Conservation (phyloP, 495 filamentous ascomycete genomes). For the Podospora australis region DNA sequence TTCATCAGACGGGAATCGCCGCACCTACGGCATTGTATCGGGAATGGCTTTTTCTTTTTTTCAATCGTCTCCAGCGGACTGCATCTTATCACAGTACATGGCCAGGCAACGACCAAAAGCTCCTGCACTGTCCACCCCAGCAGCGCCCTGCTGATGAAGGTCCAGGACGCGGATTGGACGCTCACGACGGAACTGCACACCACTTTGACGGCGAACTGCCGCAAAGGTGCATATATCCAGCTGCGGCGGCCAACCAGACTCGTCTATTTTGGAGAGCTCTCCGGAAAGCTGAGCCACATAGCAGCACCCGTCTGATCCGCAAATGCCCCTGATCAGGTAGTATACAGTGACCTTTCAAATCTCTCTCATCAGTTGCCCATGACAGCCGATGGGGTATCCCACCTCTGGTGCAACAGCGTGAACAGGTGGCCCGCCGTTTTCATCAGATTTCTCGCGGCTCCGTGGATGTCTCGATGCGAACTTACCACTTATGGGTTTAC, state of each 20-base stretch:
- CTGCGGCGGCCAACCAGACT: slow-evolving; percentile 16
- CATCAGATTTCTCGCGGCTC: too few relatives aligned
- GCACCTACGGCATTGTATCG: background rate
- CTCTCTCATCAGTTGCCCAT: too few relatives aligned
- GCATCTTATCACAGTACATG: background rate
- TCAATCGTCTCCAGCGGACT: background rate
- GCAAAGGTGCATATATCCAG: slow-evolving; percentile 13
- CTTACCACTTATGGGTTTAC: too few relatives aligned
- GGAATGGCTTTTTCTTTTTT: background rate
- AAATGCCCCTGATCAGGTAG: slow-evolving; percentile 4
- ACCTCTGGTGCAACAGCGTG: too few relatives aligned
- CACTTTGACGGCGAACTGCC: slow-evolving; percentile 17
- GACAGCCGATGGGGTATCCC: too few relatives aligned
- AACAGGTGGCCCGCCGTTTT: too few relatives aligned
- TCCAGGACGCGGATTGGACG: background rate
- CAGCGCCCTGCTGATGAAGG: background rate
- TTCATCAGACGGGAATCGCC: background rate
- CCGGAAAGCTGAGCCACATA: slow-evolving; percentile 21
- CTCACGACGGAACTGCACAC: slow-evolving; percentile 12
- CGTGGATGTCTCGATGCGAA: too few relatives aligned
- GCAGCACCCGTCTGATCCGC: slow-evolving; percentile 3
- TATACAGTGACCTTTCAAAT: slow-evolving; percentile 8
- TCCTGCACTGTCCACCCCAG: background rate
- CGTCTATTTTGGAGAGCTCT: background rate
- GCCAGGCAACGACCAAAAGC: slow-evolving; percentile 1